Percentiles rank a stretch among this genome's conserved stretches.
phyloP scores from a whole-genome alignment of 805 yeast genomes.

The Sugiyamaella boreocaroliniensis region DNA sequence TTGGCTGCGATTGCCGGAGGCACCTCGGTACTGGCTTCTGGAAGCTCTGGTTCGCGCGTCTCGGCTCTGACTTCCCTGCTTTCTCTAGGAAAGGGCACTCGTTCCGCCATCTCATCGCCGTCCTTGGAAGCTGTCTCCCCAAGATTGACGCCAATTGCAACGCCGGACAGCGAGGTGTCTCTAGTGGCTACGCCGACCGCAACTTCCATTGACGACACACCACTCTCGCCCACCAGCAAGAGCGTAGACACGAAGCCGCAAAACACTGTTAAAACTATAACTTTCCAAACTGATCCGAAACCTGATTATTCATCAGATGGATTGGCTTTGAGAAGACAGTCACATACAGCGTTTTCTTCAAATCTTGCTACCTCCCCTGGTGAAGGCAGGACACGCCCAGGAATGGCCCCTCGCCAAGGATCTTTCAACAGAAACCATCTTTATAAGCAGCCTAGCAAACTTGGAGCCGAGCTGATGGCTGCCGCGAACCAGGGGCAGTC shows the following conservation, averaged over 20 bases:
- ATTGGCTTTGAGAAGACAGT: too few species aligned
- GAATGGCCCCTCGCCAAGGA: not conserved
- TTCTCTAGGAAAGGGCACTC: constrained; percentile 20
- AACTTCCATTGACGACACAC: not conserved
- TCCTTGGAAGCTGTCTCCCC: not conserved
- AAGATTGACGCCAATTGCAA: not conserved
- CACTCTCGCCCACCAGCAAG: too few species aligned
- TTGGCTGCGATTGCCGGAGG: not conserved
- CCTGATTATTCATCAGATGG: too few species aligned
- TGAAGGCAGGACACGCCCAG: not conserved
- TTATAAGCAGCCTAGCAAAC: not conserved
- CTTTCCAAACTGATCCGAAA: too few species aligned
- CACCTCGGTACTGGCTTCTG: not conserved
- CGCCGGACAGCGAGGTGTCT: not conserved
- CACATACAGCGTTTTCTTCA: not conserved
- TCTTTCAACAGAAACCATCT: not conserved
- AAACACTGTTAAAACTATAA: too few species aligned
- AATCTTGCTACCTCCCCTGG: not conserved
- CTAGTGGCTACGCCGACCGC: not conserved
- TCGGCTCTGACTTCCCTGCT: constrained; percentile 37
- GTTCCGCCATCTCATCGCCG: constrained; percentile 1
- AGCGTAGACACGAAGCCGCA: too few species aligned
- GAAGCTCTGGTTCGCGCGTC: constrained; percentile 14
- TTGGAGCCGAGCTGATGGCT: not conserved
- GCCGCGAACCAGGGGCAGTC: not conserved